Evolutionary conservation across 2,329 filamentous ascomycete genomes (phyloP).

Genomic region (Calonectria multiphialidica): DNA sequence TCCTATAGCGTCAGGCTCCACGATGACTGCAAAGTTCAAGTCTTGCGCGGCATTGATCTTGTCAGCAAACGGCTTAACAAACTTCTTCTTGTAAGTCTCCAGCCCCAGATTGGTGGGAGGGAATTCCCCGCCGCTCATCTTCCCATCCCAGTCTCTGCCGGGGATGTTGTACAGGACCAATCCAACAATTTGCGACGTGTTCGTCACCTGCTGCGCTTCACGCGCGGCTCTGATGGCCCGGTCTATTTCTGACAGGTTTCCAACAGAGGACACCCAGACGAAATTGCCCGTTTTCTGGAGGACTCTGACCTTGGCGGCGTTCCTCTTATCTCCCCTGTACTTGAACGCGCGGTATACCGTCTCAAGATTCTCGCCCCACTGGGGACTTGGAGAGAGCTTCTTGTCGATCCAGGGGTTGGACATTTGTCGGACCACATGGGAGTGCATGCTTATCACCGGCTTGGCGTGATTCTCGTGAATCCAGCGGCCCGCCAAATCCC

Average conservation of each 20-base stretch:
- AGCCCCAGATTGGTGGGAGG: conserved; percentile 1
- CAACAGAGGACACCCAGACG: conserved; percentile 16
- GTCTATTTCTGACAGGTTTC: conserved; percentile 16
- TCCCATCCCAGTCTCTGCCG: conserved; percentile 10
- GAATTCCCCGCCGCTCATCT: conserved; percentile 1
- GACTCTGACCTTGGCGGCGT: conserved; percentile 14
- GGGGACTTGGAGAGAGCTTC: conserved; percentile 10
- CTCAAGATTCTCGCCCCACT: conserved; percentile 16
- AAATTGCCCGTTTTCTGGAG: conserved; percentile 16
- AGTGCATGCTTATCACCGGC: background rate
- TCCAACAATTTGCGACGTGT: conserved; percentile 10
- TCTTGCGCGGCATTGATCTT: background rate
- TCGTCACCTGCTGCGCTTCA: background rate
- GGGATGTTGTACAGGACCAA: conserved; percentile 23
- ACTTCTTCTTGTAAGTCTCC: background rate
- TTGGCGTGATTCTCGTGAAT: background rate
- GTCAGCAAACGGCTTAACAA: conserved; percentile 14
- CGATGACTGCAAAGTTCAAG: conserved; percentile 14
- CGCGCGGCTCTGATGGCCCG: conserved; percentile 10
- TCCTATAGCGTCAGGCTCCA: conserved; percentile 20
- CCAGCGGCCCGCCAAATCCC: background rate
- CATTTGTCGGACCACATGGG: background rate
- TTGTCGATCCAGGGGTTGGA: conserved; percentile 18
- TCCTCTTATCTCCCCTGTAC: background rate
- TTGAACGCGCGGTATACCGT: background rate